Evolutionary conservation across 2,329 filamentous ascomycete genomes (phyloP), one percentile per base, ranked within the genome.

Genomic region (Alternaria solani): DNA sequence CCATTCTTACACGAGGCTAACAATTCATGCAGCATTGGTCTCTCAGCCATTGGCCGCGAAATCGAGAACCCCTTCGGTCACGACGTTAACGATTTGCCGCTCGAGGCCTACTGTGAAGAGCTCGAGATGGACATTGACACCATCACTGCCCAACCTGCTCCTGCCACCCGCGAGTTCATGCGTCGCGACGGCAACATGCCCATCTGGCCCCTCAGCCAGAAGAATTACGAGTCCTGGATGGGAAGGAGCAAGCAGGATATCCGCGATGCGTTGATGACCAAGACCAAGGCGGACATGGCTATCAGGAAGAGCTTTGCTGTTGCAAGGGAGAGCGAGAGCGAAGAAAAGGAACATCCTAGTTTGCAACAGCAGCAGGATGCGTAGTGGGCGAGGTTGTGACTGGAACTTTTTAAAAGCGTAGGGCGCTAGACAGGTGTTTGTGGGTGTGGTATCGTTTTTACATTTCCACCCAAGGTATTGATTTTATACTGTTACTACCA

Each of bases 1-100:
- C 7, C n/a, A 18, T 20, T 11, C 7, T 7, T 11, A 26, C n/a
- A 41, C 4, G 18, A 11, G 8, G 6, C 52, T 55, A n/a, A 55
- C 52, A 39, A 30, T 3, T 3, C 6, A n/a, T 38, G 8, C 34
- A 59, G 57, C 76, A 87, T 95, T 65, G 91, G 91, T 39, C 87
- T 96, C 47, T 85, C 87, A 2, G 84, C 86, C 67, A 94, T 95
- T 70, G 92, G 92, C 41, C 87, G 87, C 67, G 92, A 95, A 80
- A 90, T 95, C 65, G 92, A 95, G 78, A 93, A 95, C 74, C 92
- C 92, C 16, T 95, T 95, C 76, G 92, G 92, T 59, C 84, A 89
- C 66, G 92, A 95, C 67, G 91, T 94, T 69, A 95, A 95, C 75
- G 92, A 95, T 76, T 81, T 78, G 14, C 74, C 74, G 12, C 74